These are phyloP conservation scores for Fraxinus platypoda DNA, from an alignment of 305 asterid species.

Conservation along the genomic window DNA sequence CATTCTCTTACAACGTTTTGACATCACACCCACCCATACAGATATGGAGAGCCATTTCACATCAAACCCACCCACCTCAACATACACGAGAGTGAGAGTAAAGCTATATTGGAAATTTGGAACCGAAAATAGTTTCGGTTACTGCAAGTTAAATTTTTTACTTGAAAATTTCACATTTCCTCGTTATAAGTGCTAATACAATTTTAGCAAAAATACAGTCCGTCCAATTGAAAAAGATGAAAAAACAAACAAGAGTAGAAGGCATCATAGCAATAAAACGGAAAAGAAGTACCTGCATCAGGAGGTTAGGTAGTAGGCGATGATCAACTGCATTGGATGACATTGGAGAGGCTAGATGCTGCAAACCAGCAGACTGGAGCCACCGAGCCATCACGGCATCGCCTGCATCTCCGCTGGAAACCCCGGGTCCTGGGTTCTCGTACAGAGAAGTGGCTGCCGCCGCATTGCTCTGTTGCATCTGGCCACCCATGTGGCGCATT, in stretches of 20 bases:
- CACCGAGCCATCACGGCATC: slow-evolving; percentile 66
- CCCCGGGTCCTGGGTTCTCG: slow-evolving; percentile 47
- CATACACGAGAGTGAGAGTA: background rate
- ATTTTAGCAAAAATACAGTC: background rate
- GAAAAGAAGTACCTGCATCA: slow-evolving; percentile 72
- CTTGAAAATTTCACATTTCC: background rate
- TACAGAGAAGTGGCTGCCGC: slow-evolving; percentile 48
- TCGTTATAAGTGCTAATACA: background rate
- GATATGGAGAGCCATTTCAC: background rate
- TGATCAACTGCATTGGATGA: slow-evolving; percentile 74
- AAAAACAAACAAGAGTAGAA: background rate
- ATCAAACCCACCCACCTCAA: background rate
- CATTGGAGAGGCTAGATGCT: slow-evolving; percentile 96
- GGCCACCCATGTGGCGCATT: slow-evolving; percentile 69
- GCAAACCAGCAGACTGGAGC: slow-evolving; percentile 99
- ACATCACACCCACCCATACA: slow-evolving; percentile 2
- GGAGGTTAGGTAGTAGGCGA: slow-evolving; percentile 71
- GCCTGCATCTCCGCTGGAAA: slow-evolving; percentile 40
- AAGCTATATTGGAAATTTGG: background rate
- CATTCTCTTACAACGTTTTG: slow-evolving; percentile 7
- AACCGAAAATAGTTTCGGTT: background rate
- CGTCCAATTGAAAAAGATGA: background rate
- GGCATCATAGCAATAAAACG: background rate
- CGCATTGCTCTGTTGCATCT: slow-evolving; percentile 56
- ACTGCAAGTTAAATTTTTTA: slow-evolving; percentile 7